These are phyloP conservation scores for Acacia acuminata DNA, from an alignment of 306 rosid species.

Conservation along the genomic window DNA sequence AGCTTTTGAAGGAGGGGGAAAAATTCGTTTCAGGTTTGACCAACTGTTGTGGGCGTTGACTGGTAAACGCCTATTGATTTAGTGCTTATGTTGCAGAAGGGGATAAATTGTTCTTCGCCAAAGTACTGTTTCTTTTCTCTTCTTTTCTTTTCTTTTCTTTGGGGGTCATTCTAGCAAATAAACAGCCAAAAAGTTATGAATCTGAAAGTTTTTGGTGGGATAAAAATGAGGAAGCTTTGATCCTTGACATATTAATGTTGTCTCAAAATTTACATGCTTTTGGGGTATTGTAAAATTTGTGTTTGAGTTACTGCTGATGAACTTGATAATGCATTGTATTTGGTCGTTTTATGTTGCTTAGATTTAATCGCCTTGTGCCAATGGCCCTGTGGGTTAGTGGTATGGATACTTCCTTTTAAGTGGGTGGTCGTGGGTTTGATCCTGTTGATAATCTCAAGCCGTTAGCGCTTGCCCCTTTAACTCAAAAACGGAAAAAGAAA, in stretches of 20 bases:
- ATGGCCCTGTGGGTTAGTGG: no score
- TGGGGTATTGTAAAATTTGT: no score
- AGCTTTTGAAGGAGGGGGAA: not conserved
- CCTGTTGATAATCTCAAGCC: no score
- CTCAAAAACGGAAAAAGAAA: no score
- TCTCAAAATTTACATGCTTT: not conserved
- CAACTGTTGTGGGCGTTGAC: constrained; percentile 32
- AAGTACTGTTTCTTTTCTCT: not conserved
- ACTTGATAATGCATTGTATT: no score
- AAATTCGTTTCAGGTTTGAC: constrained; percentile 13
- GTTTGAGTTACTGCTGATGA: no score
- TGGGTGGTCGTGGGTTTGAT: no score
- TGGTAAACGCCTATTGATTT: not conserved
- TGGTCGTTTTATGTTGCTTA: no score
- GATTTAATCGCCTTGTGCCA: no score
- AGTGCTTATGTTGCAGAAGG: constrained; percentile 3
- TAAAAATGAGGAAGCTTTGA: not conserved
- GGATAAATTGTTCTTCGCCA: not conserved
- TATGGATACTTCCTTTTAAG: no score
- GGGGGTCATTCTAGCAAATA: not conserved
- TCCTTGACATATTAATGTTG: constrained; percentile 1
- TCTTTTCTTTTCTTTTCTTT: no score
- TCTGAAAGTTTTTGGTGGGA: constrained; percentile 7
- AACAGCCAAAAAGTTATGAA: not conserved
- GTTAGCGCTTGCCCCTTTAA: no score